Conservation (phyloP, 1,139 yeast genomes). For the Protomyces gravidus region DNA sequence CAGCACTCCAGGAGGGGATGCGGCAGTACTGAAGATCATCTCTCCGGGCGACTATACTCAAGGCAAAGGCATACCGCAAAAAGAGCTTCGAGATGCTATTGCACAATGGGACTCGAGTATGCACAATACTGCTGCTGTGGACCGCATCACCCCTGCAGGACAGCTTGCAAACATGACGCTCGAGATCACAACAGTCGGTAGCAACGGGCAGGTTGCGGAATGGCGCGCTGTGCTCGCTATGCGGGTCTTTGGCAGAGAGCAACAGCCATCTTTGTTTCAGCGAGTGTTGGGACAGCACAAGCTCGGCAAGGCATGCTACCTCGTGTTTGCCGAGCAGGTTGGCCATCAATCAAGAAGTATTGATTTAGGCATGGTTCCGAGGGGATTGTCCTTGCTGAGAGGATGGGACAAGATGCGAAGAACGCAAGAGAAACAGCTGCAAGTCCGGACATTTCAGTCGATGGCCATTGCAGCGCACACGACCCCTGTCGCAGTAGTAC, state of each 20-base stretch:
- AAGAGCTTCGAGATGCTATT: background rate
- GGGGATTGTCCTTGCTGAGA: background rate
- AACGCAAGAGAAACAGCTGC: background rate
- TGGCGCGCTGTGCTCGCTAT: background rate
- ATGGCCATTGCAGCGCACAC: background rate
- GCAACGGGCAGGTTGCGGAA: background rate
- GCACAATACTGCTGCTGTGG: conserved; percentile 32
- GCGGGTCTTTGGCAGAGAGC: conserved; percentile 8
- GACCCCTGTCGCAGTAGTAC: background rate
- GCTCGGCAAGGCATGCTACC: conserved; percentile 32
- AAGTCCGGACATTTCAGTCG: background rate
- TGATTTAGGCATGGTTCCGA: background rate
- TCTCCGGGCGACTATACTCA: conserved; percentile 26
- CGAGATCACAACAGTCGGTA: background rate
- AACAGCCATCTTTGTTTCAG: conserved; percentile 19
- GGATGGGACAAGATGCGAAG: background rate
- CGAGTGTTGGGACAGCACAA: conserved; percentile 19
- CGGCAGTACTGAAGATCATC: background rate
- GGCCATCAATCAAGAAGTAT: background rate
- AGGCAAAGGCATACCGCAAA: background rate
- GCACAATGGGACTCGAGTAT: conserved; percentile 35
- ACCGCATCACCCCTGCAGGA: conserved; percentile 16
- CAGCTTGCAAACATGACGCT: background rate
- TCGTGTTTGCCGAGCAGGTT: conserved; percentile 28
- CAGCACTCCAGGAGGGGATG: background rate